Base-by-base conservation (phyloP, 2,329 filamentous ascomycete genomes). In the Neopestalotiopsis clavispora region DNA sequence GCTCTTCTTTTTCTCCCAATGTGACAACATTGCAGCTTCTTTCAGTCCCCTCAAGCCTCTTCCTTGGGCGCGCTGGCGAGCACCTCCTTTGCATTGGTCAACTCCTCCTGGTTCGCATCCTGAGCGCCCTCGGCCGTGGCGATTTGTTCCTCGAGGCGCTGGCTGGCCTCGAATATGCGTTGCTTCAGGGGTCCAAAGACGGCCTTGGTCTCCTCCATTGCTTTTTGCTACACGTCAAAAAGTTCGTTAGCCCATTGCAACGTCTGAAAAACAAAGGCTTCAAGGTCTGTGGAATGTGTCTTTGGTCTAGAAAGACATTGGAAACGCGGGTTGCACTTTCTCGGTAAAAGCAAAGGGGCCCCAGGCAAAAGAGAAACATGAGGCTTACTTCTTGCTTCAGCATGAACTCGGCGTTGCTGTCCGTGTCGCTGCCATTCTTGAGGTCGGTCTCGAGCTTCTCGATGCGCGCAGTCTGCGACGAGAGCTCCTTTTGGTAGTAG, bases 401-500 rank as follows among this genome's bases (percentile, higher is more conserved):
- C 72, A 90, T 86, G 77, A 89, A 98, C 73, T 92, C 90, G 64
- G 88, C 89, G 80, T 98, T 97, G 74, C 90, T 89, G 70, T 92
- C 92, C 9, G 88, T 86, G 66, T 87, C 85, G 3, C 81, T 79
- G 32, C 80, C 82, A n/a, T 77, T 80, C 57, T 84, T 79, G 40
- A 89, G 79, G 74, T 92, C 89, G 59, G 85, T 84, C 78, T 91
- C 86, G 20, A 97, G 86, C 78, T 90, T 89, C 79, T 87, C 83
- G 72, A 97, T 87, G 68, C 92, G 89, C 70, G 87, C 86, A 74
- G 93, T 86, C 79, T 98, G 95, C 72, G 91, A 85, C 72, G 87
- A 84, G 23, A 95, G 87, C 80, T 99, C 96, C 78, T 92, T 92
- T 85, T 95, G 92, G 83, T 99, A 98, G 75, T 91, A 95, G 52